Base-by-base conservation (phyloP, 2,329 filamentous ascomycete species). In the Ambrosiella xylebori region DNA sequence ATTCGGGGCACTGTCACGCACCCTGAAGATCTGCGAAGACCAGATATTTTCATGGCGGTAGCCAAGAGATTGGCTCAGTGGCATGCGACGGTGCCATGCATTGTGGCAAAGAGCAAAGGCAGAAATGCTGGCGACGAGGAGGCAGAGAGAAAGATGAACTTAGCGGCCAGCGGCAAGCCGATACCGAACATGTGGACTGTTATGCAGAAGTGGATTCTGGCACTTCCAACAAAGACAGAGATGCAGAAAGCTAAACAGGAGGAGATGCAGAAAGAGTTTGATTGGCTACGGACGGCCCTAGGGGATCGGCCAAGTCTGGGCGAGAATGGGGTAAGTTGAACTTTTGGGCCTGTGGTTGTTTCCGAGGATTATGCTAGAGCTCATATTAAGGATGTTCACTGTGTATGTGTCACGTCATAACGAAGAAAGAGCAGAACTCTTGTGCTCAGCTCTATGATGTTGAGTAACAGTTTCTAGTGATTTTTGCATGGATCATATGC, bases 141-240 rank as follows among this genome's bases (percentile, higher is more conserved):
- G 61, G 65, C 75, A 65, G 65, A 69, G 36, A 58, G 57, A 56
- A 68, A 70, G 53, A 74, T 78, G 60, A 71, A 74, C 62, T 70
- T 71, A 61, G 73, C 78, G 50, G 80, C 80, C 19, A 81, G 81
- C 51, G 80, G 80, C 61, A 88, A 84, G 66, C 82, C 83, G 4
- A 76, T 80, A n/a, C 87, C 89, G 15, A 96, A 94, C 68, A 73
- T 95, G 58, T 98, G 93, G 93, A 88, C 87, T 6, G 89, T 94
- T 39, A 86, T 96, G 78, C 88, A 95, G 69, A 94, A 90, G 71
- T 98, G 93, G 93, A 88, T 96, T 59, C 74, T 84, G 64, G 91
- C 88, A 44, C 75, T 98, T 62, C 90, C 93, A 11, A 81, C 76
- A 56, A 75, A 76, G 58, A 93, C 85, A 4, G 79, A 84, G 39